Evolutionary conservation across 2,329 filamentous ascomycete species (phyloP).

Genomic region (Xylariaceae sp.): DNA sequence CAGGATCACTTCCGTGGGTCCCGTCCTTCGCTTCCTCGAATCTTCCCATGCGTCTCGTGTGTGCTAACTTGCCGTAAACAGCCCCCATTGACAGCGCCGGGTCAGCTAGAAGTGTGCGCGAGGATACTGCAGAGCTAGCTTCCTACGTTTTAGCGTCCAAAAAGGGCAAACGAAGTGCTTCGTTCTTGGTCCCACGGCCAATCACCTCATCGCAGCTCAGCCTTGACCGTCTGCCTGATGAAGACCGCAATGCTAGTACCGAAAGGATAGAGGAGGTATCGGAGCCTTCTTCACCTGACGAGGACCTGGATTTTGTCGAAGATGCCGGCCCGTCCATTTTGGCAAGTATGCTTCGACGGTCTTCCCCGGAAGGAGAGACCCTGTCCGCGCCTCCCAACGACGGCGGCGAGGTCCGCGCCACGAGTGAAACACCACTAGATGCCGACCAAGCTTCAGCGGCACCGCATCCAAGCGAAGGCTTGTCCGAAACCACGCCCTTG

Average conservation of each 20-base stretch:
- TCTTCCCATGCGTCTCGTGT: background rate
- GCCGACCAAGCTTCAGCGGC: constrained; percentile 2
- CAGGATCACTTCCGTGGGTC: constrained; percentile 52
- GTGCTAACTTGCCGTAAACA: constrained; percentile 24
- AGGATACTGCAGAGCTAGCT: constrained; percentile 82
- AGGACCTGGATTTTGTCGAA: constrained; percentile 14
- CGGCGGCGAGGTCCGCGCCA: constrained; percentile 5
- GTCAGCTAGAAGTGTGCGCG: constrained; percentile 72
- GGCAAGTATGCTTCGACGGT: constrained; percentile 45
- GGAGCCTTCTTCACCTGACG: constrained; percentile 25
- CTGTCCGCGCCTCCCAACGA: constrained; percentile 4
- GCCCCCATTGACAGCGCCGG: constrained; percentile 61
- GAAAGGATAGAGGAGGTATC: constrained; percentile 28
- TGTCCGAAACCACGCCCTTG: constrained; percentile 44
- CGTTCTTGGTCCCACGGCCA: constrained; percentile 39
- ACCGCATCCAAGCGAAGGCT: background rate
- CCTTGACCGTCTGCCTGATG: constrained; percentile 22
- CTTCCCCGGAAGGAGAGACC: constrained; percentile 37
- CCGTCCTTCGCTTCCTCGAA: constrained; percentile 16
- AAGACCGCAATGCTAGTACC: constrained; percentile 13
- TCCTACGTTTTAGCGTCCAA: constrained; percentile 71
- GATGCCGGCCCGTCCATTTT: constrained; percentile 32
- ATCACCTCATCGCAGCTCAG: constrained; percentile 31
- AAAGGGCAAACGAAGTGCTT: constrained; percentile 38
- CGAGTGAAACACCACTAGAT: constrained; percentile 7